Evolutionary conservation across 371 early-diverging fungal species (phyloP), one percentile per base, ranked within the genome.

Genomic region (Apophysomyces ossiformis): DNA sequence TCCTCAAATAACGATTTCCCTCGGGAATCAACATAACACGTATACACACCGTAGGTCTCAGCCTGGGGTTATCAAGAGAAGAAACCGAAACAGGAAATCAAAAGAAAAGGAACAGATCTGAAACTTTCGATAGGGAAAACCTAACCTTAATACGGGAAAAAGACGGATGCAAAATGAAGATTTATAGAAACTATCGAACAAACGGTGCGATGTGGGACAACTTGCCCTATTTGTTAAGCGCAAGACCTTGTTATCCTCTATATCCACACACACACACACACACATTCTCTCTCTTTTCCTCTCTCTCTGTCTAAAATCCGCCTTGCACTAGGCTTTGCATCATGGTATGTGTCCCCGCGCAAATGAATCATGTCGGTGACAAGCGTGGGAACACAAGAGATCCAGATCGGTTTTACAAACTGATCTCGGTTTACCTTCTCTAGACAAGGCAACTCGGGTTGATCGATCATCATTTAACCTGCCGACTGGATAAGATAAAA

Each of bases 131-230:
- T 50, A 50, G 21, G 21, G 5, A 50, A 50, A 45, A 13, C 13
- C 2, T 50, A 50, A 50, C 41, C 41, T 41, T 41, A 50, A 26
- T 26, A 26, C 32, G 1, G 32, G 32, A 26, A 26, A 3, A 50
- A 21, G 21, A 21, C 7, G 16, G n/a, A 9, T 4, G 21, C 54
- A n/a, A 21, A 26, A 7, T 7, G 9, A 21, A 50, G 54, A n/a
- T 18, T 21, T 50, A 50, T 50, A 26, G 54, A 50, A 50, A 50
- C 21, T 21, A 50, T 11, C 54, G 54, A 50, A 50, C 32, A 1
- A 11, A 18, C 21, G 54, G 54, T 50, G 54, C 54, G 54, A 50
- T 50, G 54, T 50, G 21, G 21, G 54, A 50, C 54, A 50, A 50
- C 4, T 7, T 18, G 11, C 54, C 54, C 5, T 50, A 18, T 50